Base-by-base conservation (phyloP, 306 rosid genomes). In the Amphicarpaea edgeworthii region DNA sequence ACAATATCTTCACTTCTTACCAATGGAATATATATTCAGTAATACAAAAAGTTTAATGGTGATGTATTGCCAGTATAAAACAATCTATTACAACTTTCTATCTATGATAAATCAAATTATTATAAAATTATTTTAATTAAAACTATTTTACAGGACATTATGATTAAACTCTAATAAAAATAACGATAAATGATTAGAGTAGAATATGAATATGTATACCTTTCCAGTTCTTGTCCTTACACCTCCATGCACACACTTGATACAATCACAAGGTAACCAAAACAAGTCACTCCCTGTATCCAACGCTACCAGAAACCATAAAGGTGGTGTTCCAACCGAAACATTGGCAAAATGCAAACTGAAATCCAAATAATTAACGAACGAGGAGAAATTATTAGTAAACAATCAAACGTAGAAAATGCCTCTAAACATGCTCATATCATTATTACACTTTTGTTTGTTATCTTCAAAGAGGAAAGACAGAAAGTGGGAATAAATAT, bases 231-330 rank as follows among this genome's bases (percentile, higher is more conserved):
- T 1, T 23, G 77, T 37, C 57, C 51, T 38, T 14, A 90, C 3
- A 57, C 69, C 37, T 0, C 37, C 54, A 3, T 3, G 72, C 3
- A 75, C 61, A 51, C 98, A 95, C 40, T 85, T 79, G 72, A 42
- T 54, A 84, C 98, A 95, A 45, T 95, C 91, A 69, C 99, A 95
- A n/a, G 99, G 97, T 62, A 95, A 73, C 97, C 97, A 95, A 75
- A 92, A 85, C 80, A 90, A 80, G 84, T 95, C 88, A 60, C 99
- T 95, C 2, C 99, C 99, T 0, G 97, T 92, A 77, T 95, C 99
- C 73, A 95, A 84, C 21, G 99, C 99, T 68, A 95, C 98, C 69
- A 89, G 8, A 78, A 90, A 95, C 62, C 77, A 88, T 41, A 85
- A 21, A 41, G 80, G 68, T 9, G 97, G 97, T 7, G 97, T 89